Evolutionary conservation across 176 grass and related monocot species (phyloP), one percentile per base, ranked within the genome.

Genomic region (Lolium perenne): DNA sequence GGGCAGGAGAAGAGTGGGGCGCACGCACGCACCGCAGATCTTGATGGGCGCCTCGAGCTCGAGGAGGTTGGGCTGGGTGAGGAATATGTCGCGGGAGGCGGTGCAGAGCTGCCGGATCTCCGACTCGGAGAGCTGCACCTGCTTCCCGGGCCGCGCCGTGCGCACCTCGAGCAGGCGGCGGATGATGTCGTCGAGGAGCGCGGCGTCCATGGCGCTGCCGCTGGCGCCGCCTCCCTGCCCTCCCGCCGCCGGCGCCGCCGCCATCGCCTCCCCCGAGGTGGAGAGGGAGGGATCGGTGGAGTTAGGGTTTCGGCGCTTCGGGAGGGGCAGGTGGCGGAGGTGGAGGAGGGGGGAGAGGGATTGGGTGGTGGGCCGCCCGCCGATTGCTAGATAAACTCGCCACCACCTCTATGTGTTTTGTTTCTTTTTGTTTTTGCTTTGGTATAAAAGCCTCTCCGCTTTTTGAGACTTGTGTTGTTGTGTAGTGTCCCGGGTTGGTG

Each of bases 11-110:
- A 21, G 12, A 40, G 66, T 49, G 1, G 16, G 20, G 53, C 26
- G 54, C 59, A 67, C 26, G 54, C 59, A 67, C 90, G 76, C 38
- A 97, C 95, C 95, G 69, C 95, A 94, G 86, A 97, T 97, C 86
- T 97, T 97, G 78, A 97, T 97, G 71, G 95, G 95, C 10, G 95
- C 95, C 85, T 94, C 95, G 8, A 97, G 92, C 90, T 97, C 95
- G 21, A 97, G 90, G 61, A 97, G 92, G 75, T 94, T 97, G 66
- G 92, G 93, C 77, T 97, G 95, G 82, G 80, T 50, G 76, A 97
- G 89, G 91, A 97, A 95, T 83, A 97, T 97, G 16, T 93, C 89
- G 54, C 95, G 91, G 70, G 95, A 95, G 67, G 83, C 77, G 73
- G 35, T 80, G 89, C 95, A 97, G 46, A 97, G 93, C 77, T 92